Evolutionary conservation across 768 basidiomycete genomes (phyloP).

Genomic region (Holtermannia corniformis): DNA sequence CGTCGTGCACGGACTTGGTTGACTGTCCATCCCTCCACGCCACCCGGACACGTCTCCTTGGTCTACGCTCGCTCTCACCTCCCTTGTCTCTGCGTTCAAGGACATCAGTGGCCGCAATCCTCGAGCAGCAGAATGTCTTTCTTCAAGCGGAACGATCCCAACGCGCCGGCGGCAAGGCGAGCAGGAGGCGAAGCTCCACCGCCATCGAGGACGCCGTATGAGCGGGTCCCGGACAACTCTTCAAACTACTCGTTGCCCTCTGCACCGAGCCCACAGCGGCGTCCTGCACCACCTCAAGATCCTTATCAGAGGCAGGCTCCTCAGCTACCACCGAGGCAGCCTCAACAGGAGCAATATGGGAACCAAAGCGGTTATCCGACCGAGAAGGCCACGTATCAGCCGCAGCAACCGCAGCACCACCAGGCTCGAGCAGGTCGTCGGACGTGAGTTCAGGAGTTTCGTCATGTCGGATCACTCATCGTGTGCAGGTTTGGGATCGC

Average conservation of each 20-base stretch:
- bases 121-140: slow-evolving; percentile 34
- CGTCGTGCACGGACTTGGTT: too few relatives aligned
- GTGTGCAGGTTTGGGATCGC: slow-evolving; percentile 45
- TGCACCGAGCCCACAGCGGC: slow-evolving; percentile 6
- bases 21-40: too few relatives aligned
- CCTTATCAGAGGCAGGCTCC: neutral
- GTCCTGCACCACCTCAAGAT: slow-evolving; percentile 10
- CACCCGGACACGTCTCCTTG: too few relatives aligned
- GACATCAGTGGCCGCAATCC: too few relatives aligned
- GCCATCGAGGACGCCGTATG: slow-evolving; percentile 19
- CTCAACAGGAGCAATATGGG: slow-evolving; percentile 7
- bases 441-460: slow-evolving; percentile 21
- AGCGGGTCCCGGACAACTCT: slow-evolving; percentile 27
- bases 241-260: slow-evolving; percentile 16
- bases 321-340: slow-evolving; percentile 7
- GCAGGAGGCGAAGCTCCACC: slow-evolving; percentile 5
- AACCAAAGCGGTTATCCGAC: slow-evolving; percentile 10
- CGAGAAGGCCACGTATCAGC: slow-evolving; percentile 2
- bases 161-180: slow-evolving; percentile 29
- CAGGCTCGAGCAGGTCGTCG: slow-evolving; percentile 14
- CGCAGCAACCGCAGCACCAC: slow-evolving; percentile 1
- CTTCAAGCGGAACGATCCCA: slow-evolving; percentile 33
- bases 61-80: too few relatives aligned
- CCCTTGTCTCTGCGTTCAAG: too few relatives aligned
- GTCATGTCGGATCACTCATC: too few relatives aligned